These are phyloP conservation scores for Pouteria campechiana DNA, from an alignment of 179 eudicot species.

Conservation along the genomic window DNA sequence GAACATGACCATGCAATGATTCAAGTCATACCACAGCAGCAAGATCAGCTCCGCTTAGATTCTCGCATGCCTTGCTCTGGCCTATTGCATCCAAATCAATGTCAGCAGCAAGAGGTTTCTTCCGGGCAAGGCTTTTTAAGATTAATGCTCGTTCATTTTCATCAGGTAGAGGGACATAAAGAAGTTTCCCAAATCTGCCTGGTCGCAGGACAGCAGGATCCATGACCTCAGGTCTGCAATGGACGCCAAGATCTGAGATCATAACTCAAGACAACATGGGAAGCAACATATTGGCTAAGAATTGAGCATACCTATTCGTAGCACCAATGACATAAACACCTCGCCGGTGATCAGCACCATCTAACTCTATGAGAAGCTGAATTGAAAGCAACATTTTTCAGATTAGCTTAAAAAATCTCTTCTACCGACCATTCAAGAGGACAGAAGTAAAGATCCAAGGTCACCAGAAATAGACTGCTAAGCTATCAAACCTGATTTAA, in stretches of 20 bases:
- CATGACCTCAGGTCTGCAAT: conserved; percentile 68
- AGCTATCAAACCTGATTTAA: conserved; percentile 51
- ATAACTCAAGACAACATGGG: not conserved
- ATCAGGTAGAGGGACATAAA: conserved; percentile 68
- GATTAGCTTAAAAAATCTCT: not conserved
- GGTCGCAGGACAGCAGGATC: conserved; percentile 67
- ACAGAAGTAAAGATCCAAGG: no score
- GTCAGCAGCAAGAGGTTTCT: conserved; percentile 44
- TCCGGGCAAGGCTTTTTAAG: conserved; percentile 51
- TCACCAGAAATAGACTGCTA: not conserved
- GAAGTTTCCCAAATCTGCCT: conserved; percentile 62
- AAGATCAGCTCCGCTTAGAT: conserved; percentile 89
- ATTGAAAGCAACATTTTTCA: conserved; percentile 6
- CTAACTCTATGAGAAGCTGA: conserved; percentile 73
- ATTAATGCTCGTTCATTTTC: conserved; percentile 67
- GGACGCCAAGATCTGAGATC: not conserved
- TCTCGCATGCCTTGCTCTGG: conserved; percentile 35
- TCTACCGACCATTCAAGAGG: not conserved
- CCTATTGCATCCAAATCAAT: conserved; percentile 71
- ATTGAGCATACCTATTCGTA: conserved; percentile 93
- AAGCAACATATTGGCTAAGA: not conserved
- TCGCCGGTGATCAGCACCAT: conserved; percentile 68
- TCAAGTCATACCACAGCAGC: conserved; percentile 46
- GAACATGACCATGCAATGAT: not conserved
- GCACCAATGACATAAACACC: conserved; percentile 94